These are phyloP conservation scores for Alternaria novae-zelandiae DNA, from an alignment of 2,329 filamentous ascomycete genomes.

Conservation along the genomic window DNA sequence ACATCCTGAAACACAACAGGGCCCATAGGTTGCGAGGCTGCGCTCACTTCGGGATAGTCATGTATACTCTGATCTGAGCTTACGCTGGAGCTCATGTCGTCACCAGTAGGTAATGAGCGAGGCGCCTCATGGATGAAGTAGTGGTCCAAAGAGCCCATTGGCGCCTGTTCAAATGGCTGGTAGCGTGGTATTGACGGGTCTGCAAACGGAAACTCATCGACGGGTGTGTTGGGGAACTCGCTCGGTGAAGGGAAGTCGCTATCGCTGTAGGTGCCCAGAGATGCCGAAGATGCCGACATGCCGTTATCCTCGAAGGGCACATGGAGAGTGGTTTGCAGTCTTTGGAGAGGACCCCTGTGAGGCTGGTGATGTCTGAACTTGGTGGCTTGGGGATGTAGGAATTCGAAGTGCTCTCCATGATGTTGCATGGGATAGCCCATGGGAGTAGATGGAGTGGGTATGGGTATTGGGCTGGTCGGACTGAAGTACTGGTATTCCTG, in stretches of 20 bases:
- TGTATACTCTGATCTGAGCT: constrained; percentile 55
- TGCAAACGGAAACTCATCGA: constrained; percentile 51
- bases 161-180: constrained; percentile 42
- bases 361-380: constrained; percentile 49
- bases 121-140: constrained; percentile 45
- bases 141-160: constrained; percentile 48
- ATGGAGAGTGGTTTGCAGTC: constrained; percentile 51
- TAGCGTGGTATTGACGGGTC: constrained; percentile 49
- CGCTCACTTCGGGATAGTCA: constrained; percentile 50
- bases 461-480: constrained; percentile 50
- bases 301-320: constrained; percentile 50
- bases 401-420: constrained; percentile 48
- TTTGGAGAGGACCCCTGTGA: constrained; percentile 50
- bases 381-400: constrained; percentile 42
- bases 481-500: constrained; percentile 48
- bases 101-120: constrained; percentile 45
- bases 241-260: constrained; percentile 56
- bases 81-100: constrained; percentile 54
- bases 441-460: constrained; percentile 44
- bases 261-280: constrained; percentile 56
- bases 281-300: constrained; percentile 54
- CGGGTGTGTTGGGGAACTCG: constrained; percentile 56
- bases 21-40: constrained; percentile 43
- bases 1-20: constrained; percentile 47
- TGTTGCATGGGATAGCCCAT: constrained; percentile 49